A percentile compares a stretch with the other conserved stretches of the same genome.
These are phyloP conservation scores for Dryas integrifolia DNA, from an alignment of 331 rosid genomes.

Conservation along the genomic window DNA sequence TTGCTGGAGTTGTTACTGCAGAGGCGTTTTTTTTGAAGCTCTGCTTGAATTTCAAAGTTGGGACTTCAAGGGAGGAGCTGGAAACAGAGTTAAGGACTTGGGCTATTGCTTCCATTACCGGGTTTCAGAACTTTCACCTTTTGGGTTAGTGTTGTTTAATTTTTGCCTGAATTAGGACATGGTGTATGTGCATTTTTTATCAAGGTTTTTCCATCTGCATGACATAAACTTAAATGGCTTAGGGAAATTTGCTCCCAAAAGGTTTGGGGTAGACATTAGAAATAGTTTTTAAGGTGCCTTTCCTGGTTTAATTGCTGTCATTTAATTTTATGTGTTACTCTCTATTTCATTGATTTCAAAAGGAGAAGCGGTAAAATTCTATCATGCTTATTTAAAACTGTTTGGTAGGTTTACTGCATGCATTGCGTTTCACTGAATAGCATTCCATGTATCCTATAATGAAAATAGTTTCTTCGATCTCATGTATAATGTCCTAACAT, in stretches of 20 bases:
- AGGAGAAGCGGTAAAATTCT: neutral
- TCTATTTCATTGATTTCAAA: neutral
- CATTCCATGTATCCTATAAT: constrained; percentile 3
- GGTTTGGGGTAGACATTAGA: neutral
- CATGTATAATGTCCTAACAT: constrained; percentile 29
- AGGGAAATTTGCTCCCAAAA: neutral
- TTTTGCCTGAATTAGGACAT: neutral
- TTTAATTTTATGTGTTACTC: neutral
- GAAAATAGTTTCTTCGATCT: constrained; percentile 15
- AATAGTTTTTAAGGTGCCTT: neutral
- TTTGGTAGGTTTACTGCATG: neutral
- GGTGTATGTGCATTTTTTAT: neutral
- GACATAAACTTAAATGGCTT: neutral
- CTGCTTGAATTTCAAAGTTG: constrained; percentile 39
- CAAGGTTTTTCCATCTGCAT: neutral
- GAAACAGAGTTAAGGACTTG: constrained; percentile 55
- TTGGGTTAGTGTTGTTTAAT: constrained; percentile 51
- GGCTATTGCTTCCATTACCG: constrained; percentile 67
- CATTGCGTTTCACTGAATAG: constrained; percentile 16
- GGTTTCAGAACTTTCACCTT: constrained; percentile 49
- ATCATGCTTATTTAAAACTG: neutral
- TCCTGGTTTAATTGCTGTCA: neutral
- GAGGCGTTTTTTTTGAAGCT: constrained; percentile 59
- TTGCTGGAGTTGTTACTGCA: constrained; percentile 60
- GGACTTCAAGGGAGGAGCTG: constrained; percentile 37